These are phyloP conservation scores for Ilyonectria mors-panacis DNA, from an alignment of 2,329 filamentous ascomycete species.

Conservation along the genomic window DNA sequence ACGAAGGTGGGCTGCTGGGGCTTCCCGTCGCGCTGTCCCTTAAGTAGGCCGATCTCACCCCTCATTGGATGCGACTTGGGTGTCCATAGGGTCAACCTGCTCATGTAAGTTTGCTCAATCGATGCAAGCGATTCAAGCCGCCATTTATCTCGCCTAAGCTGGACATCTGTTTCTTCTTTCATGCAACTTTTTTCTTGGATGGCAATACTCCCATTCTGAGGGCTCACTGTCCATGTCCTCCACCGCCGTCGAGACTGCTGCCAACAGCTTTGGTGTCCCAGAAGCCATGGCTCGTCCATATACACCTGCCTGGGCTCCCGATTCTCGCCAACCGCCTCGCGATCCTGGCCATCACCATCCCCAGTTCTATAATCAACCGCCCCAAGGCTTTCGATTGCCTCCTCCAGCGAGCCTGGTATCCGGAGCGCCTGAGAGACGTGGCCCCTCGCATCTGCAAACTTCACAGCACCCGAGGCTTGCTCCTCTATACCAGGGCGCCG, in stretches of 20 bases:
- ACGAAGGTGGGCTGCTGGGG: slow-evolving; percentile 41
- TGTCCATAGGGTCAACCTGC: slow-evolving; percentile 31
- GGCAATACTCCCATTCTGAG: slow-evolving; percentile 26
- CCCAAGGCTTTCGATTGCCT: slow-evolving; percentile 47
- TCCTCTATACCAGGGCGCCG: slow-evolving; percentile 33
- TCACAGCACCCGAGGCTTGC: slow-evolving; percentile 27
- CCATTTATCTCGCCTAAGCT: slow-evolving; percentile 36
- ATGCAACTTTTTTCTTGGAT: slow-evolving; percentile 33
- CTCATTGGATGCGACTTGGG: slow-evolving; percentile 38
- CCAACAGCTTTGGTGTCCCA: slow-evolving; percentile 32
- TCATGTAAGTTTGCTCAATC: slow-evolving; percentile 44
- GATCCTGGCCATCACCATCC: slow-evolving; percentile 44
- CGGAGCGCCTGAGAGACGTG: slow-evolving; percentile 33
- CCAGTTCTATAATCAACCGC: slow-evolving; percentile 43
- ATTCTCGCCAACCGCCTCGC: slow-evolving; percentile 36
- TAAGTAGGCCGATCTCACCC: slow-evolving; percentile 35
- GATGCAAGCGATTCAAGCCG: slow-evolving; percentile 44
- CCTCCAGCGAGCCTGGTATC: slow-evolving; percentile 45
- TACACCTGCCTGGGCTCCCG: slow-evolving; percentile 40
- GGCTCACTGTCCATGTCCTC: slow-evolving; percentile 40
- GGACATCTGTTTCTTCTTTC: slow-evolving; percentile 33
- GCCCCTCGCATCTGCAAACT: slow-evolving; percentile 32
- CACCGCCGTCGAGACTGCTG: slow-evolving; percentile 37
- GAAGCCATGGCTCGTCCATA: slow-evolving; percentile 47
- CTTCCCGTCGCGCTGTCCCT: slow-evolving; percentile 38